Conservation (phyloP, 257 asterid genomes). For the Datura wrightii region DNA sequence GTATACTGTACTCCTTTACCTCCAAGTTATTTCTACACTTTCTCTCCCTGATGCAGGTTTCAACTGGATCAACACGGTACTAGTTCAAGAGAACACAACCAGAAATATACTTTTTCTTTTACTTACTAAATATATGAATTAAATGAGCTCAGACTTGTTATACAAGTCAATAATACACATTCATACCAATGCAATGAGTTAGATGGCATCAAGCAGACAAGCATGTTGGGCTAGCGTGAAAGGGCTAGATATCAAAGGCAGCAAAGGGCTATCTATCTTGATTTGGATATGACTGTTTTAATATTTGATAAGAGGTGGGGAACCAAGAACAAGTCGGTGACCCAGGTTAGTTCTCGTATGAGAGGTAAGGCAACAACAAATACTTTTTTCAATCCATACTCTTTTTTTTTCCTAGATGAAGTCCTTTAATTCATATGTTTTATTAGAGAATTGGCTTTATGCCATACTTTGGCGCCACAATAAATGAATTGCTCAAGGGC, state of each 20-base stretch:
- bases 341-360: not conserved
- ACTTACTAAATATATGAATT: not conserved
- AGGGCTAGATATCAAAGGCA: not conserved
- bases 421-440: no score
- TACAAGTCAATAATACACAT: not conserved
- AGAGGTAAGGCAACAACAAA: not conserved
- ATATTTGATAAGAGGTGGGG: not conserved
- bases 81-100: not conserved
- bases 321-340: not conserved
- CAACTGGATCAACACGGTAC: not conserved
- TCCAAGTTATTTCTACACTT: no score
- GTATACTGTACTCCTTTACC: not conserved
- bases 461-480: not conserved
- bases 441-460: not conserved
- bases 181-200: not conserved
- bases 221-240: not conserved
- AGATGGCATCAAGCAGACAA: no score
- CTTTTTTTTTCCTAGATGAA: no score
- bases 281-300: not conserved
- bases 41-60: not conserved
- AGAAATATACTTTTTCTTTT: not conserved
- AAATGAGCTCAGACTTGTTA: not conserved
- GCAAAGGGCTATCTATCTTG: not conserved
- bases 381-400: not conserved
- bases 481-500: not conserved